Evolutionary conservation across 805 yeast species (phyloP).

Genomic region (Saccharomyces kudriavzevii): DNA sequence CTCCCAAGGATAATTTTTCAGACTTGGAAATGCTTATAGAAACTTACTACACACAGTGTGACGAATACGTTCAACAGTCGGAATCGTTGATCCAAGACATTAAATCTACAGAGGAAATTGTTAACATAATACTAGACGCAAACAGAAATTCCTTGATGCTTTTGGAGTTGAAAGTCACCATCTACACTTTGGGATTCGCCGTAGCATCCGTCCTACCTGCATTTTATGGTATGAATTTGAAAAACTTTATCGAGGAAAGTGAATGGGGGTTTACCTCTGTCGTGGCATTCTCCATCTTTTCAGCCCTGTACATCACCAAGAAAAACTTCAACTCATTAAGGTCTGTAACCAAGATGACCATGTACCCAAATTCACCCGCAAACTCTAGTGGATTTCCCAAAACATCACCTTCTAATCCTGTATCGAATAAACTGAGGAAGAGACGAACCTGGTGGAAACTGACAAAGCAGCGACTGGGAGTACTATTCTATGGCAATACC

Average conservation of each 20-base stretch:
- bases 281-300: slow-evolving; percentile 41
- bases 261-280: slow-evolving; percentile 54
- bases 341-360: slow-evolving; percentile 58
- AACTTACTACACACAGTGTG: slow-evolving; percentile 84
- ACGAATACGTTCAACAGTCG: slow-evolving; percentile 86
- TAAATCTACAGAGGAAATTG: slow-evolving; percentile 85
- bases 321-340: slow-evolving; percentile 49
- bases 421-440: neutral
- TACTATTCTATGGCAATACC: slow-evolving; percentile 17
- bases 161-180: slow-evolving; percentile 71
- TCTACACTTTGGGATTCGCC: slow-evolving; percentile 77
- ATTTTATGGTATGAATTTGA: slow-evolving; percentile 80
- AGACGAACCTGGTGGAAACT: slow-evolving; percentile 20
- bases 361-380: slow-evolving; percentile 29
- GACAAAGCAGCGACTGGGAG: slow-evolving; percentile 9
- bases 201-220: slow-evolving; percentile 82
- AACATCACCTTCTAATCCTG: slow-evolving; percentile 8
- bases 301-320: slow-evolving; percentile 48
- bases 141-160: slow-evolving; percentile 86
- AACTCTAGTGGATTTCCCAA: slow-evolving; percentile 6
- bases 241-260: slow-evolving; percentile 68
- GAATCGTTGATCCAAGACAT: slow-evolving; percentile 77
- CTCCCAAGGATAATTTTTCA: slow-evolving; percentile 38
- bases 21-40: slow-evolving; percentile 85
- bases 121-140: slow-evolving; percentile 83